Evolutionary conservation across 306 rosid species (phyloP), one percentile per base, ranked within the genome.

Genomic region (Mimosa pudica): DNA sequence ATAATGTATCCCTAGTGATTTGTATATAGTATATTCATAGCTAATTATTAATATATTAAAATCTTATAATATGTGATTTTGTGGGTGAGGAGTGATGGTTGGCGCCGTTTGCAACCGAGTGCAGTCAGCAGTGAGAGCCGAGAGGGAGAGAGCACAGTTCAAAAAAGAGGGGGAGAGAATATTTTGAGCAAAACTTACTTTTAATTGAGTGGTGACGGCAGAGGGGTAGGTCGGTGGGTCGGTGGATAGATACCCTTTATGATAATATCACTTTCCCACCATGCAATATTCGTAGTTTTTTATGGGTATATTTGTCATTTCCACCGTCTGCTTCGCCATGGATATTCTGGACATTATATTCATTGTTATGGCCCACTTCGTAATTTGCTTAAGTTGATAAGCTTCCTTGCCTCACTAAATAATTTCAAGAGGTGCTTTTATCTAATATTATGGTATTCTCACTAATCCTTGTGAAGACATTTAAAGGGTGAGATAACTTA

Each of bases 141-240:
- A 24, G 30, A 24, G 30, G 30, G 30, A 24, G 30, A 24, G 30
- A 24, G 30, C 30, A 24, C 30, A 24, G 30, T 24, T 24, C 30
- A 24, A 24, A 24, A 24, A 24, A 24, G 30, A 24, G 30, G 30
- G 76, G 81, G 74, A 44, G 80, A 75, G 80, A 69, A 33, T 20
- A 17, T 36, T 68, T 42, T 32, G 3, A 42, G 9, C n/a, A 62
- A 32, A 11, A 12, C 41, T 60, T 4, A 24, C 66, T 66, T 24
- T 79, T 18, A 76, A 86, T 84, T 79, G 83, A 77, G 86, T 79
- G 81, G 87, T 71, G 75, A 83, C 41, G 55, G 74, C 74, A 70
- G 18, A 83, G 75, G 49, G 85, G 83, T 82, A 83, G 92, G 95
- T 90, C 92, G 92, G 92, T 90, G 94, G 94, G 94, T 88, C 94